These are phyloP conservation scores for Chlamydomonas sphaeroides DNA, from an alignment of 139 green algal genomes.

Conservation along the genomic window DNA sequence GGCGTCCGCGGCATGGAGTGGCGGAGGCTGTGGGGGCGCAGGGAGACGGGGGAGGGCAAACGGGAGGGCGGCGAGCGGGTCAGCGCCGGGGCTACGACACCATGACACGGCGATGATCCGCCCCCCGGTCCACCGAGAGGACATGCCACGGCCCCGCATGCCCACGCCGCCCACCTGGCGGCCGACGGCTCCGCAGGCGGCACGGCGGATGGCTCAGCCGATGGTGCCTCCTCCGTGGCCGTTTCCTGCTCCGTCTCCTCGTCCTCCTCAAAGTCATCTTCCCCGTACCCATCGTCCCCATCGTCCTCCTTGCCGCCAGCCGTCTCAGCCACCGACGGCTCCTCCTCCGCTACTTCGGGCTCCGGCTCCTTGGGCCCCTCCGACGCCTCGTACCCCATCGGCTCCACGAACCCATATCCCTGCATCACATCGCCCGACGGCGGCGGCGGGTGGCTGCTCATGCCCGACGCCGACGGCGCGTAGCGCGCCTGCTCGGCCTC, in stretches of 20 bases:
- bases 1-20: neutral
- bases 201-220: neutral
- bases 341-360: neutral
- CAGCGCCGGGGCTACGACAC: no score
- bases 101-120: no score
- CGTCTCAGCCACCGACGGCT: neutral
- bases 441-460: no score
- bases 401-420: constrained; percentile 33
- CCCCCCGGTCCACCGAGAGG: no score
- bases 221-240: neutral
- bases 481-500: no score
- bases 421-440: no score
- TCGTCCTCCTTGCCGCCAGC: neutral
- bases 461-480: no score
- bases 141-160: no score
- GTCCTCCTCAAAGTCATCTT: neutral
- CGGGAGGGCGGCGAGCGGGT: no score
- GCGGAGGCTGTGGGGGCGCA: neutral
- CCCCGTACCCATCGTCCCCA: neutral
- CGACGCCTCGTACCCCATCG: neutral
- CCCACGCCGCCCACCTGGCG: no score
- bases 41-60: no score
- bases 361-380: neutral
- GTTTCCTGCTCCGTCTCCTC: neutral
- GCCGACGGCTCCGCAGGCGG: neutral